A percentile compares a stretch with the other conserved stretches of the same genome.
Evolutionary conservation across 768 basidiomycete species (phyloP).

Genomic region (Lactarius tabidus): DNA sequence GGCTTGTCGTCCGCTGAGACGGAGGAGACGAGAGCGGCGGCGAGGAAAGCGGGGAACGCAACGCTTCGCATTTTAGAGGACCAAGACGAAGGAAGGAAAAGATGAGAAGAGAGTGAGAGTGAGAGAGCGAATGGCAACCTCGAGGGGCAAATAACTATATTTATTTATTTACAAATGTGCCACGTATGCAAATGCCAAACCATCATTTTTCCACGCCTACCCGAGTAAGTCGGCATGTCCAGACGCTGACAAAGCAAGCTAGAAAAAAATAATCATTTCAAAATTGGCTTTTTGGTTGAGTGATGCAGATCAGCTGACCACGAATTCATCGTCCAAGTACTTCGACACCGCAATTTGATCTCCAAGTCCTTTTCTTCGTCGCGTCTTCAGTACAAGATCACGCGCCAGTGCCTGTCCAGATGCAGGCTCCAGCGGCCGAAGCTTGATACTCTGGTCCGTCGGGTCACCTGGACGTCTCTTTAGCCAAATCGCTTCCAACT

Average conservation of each 20-base stretch:
- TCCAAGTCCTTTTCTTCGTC: conserved; percentile 92
- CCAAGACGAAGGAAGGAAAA: conserved; percentile 42
- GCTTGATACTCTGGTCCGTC: conserved; percentile 94
- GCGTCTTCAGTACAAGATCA: conserved; percentile 94
- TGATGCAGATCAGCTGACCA: conserved; percentile 52
- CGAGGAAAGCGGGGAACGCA: conserved; percentile 72
- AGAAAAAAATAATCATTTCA: conserved; percentile 22
- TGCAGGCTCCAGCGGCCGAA: conserved; percentile 94
- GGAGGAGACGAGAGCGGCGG: conserved; percentile 55
- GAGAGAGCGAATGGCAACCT: conserved; percentile 14
- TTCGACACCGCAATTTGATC: conserved; percentile 98
- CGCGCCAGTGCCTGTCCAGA: conserved; percentile 92
- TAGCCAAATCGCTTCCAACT: not conserved
- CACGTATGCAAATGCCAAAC: conserved; percentile 39
- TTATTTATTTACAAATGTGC: conserved; percentile 35
- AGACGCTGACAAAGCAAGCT: conserved; percentile 92
- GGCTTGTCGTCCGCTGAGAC: conserved; percentile 60
- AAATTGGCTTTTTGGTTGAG: not conserved
- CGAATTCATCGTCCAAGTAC: conserved; percentile 96
- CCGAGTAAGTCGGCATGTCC: conserved; percentile 94
- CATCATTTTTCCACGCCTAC: conserved; percentile 37
- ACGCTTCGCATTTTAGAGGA: conserved; percentile 74
- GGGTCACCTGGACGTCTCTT: conserved; percentile 70
- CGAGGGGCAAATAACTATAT: conserved; percentile 32
- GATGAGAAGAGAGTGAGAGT: conserved; percentile 30